Base-by-base conservation (phyloP, 257 asterid species). In the Petunia axillaris region DNA sequence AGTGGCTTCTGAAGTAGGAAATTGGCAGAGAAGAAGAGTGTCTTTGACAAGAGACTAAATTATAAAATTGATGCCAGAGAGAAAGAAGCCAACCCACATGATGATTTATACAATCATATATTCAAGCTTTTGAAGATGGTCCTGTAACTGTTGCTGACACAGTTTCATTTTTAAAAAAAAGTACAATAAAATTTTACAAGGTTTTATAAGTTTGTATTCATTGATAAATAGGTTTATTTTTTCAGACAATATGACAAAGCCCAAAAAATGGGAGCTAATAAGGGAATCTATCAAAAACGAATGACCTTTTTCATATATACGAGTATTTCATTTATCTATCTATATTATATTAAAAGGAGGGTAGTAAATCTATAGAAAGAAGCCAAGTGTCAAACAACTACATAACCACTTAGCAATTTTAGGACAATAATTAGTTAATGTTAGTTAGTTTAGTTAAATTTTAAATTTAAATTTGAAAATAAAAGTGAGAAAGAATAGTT, bases 1-100 rank as follows among this genome's bases (percentile, higher is more conserved):
- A 77, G 80, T 77, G 75, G 82, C 79, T 70, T 58, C 76, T 79
- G 87, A 87, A 87, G 90, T 80, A 86, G 85, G 83, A 79, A 88
- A 64, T 52, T 81, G 85, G 81, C 80, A 53, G 82, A 66, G 37
- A 64, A 66, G 37, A 64, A 82, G 74, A 40, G 76, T 77, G 79
- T 85, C 38, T 73, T 52, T 81, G 54, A 57, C 80, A 79, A 58
- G 15, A 14, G 59, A 59, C 3, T 76, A 80, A 66, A 15, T 36
- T 78, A 81, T 78, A 63, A 43, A 75, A 83, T 84, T 78, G 76
- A 83, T 60, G 86, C 16, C 86, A 82, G 71, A 59, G 71, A 81
- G 76, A 13, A 80, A 83, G n/a, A 50, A 84, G 67, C 53, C 77
- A 57, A 80, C 84, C 73, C 64, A 73, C 82, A 86, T 86, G 84